phyloP scores from a whole-genome alignment of 176 grass and related monocot genomes.

The Miscanthus lutarioriparius region DNA sequence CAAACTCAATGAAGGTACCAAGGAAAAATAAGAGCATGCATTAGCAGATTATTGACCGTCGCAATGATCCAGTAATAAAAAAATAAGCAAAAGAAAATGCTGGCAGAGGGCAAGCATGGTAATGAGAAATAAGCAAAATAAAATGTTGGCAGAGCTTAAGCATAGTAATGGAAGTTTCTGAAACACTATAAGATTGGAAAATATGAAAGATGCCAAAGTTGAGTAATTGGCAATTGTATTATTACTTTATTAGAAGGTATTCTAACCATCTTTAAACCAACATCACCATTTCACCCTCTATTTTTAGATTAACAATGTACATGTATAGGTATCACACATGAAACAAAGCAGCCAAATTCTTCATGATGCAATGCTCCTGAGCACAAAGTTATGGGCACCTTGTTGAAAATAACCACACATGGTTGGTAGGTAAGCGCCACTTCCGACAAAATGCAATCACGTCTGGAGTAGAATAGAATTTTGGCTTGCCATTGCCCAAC shows the following conservation, averaged over 20 bases:
- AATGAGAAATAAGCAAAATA: constrained; percentile 17
- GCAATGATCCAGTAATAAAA: background rate
- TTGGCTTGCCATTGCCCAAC: constrained; percentile 82
- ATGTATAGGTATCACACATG: constrained; percentile 6
- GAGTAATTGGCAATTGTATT: background rate
- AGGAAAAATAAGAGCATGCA: background rate
- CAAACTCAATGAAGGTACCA: background rate
- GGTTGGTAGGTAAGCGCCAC: constrained; percentile 91
- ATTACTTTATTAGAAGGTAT: constrained; percentile 10
- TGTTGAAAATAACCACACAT: constrained; percentile 96
- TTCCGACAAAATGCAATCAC: constrained; percentile 86
- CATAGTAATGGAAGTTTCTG: background rate
- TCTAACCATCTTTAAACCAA: background rate
- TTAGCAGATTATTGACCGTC: background rate
- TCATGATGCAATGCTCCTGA: background rate
- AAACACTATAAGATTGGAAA: background rate
- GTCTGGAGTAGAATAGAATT: constrained; percentile 92
- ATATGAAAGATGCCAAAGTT: background rate
- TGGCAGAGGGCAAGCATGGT: background rate
- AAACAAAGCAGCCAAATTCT: background rate
- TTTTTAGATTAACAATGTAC: constrained; percentile 7
- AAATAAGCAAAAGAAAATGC: background rate
- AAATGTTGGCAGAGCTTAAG: background rate
- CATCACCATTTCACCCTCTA: background rate
- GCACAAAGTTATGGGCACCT: constrained; percentile 52